Evolutionary conservation across 306 rosid species (phyloP).

Genomic region (Urtica urens): DNA sequence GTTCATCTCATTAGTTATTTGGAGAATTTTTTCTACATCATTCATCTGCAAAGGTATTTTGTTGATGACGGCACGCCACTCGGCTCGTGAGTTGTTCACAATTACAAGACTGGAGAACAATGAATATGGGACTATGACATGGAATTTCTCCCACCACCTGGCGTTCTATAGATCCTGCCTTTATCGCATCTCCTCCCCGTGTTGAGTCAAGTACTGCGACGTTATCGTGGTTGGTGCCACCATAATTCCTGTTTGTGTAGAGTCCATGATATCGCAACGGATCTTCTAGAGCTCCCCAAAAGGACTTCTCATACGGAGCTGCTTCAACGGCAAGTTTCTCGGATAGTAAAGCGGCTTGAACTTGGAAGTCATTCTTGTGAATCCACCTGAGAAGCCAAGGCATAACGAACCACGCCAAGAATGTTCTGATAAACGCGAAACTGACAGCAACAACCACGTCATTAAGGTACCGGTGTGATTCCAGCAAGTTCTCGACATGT

Average conservation of each 20-base stretch:
- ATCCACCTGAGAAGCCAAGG: slow-evolving; percentile 65
- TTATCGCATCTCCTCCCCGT: slow-evolving; percentile 78
- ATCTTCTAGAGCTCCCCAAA: slow-evolving; percentile 94
- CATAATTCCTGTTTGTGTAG: slow-evolving; percentile 59
- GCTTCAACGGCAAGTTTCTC: slow-evolving; percentile 24
- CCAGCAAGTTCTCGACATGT: slow-evolving; percentile 46
- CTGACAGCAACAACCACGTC: slow-evolving; percentile 52
- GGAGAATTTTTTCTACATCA: no score
- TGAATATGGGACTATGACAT: no score
- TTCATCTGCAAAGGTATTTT: no score
- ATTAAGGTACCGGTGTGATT: slow-evolving; percentile 57
- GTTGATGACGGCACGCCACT: no score
- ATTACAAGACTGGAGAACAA: no score
- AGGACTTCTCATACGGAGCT: slow-evolving; percentile 67
- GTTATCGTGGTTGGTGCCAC: slow-evolving; percentile 85
- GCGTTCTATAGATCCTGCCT: no score
- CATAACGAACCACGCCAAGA: slow-evolving; percentile 81
- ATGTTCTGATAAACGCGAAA: slow-evolving; percentile 43
- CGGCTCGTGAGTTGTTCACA: no score
- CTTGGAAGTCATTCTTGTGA: slow-evolving; percentile 53
- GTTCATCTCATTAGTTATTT: no score
- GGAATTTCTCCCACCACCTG: no score
- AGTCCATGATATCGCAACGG: slow-evolving; percentile 74
- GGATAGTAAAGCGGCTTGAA: slow-evolving; percentile 39
- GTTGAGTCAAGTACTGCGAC: slow-evolving; percentile 45